A percentile compares a stretch with the other conserved stretches of the same genome.
phyloP scores from a whole-genome alignment of 768 basidiomycete species.

The Austroboletus festivus region DNA sequence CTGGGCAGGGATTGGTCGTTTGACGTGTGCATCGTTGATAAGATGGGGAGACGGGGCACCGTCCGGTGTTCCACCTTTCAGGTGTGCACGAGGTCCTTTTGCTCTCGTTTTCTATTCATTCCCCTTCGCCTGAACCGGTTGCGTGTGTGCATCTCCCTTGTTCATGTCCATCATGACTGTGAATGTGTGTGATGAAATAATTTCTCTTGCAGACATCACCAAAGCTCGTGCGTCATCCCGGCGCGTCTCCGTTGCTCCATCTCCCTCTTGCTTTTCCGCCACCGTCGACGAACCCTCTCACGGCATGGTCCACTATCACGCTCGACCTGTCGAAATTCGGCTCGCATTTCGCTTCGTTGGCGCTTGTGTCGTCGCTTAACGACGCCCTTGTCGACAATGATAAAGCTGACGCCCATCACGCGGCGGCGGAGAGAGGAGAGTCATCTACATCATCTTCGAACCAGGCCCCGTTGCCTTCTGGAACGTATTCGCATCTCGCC shows the following conservation, averaged over 20 bases:
- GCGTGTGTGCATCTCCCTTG: no score
- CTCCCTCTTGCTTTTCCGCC: slow-evolving; percentile 67
- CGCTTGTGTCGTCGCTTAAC: slow-evolving; percentile 28
- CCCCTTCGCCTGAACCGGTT: no score
- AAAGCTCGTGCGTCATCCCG: slow-evolving; percentile 39
- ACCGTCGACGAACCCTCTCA: slow-evolving; percentile 53
- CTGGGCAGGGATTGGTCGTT: slow-evolving; percentile 69
- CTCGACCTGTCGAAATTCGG: slow-evolving; percentile 60
- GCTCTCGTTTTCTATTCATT: background rate
- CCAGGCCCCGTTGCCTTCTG: slow-evolving; percentile 42
- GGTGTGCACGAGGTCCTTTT: slow-evolving; percentile 38
- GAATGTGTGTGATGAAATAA: background rate
- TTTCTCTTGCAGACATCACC: slow-evolving; percentile 48
- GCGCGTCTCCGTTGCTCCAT: slow-evolving; percentile 57
- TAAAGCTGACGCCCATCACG: slow-evolving; percentile 19
- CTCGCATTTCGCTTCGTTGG: slow-evolving; percentile 55
- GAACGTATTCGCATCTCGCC: slow-evolving; percentile 62
- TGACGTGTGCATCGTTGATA: slow-evolving; percentile 73
- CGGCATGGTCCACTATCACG: slow-evolving; percentile 65
- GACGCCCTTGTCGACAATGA: no score
- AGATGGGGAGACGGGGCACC: slow-evolving; percentile 52
- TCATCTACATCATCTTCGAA: slow-evolving; percentile 7
- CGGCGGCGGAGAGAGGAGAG: slow-evolving; percentile 21
- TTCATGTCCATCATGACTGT: no score
- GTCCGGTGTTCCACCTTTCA: slow-evolving; percentile 78